Percentiles rank a stretch among this genome's conserved stretches.
These are phyloP conservation scores for Herpetomonas muscarum DNA, from an alignment of 208 protist species.

Conservation along the genomic window DNA sequence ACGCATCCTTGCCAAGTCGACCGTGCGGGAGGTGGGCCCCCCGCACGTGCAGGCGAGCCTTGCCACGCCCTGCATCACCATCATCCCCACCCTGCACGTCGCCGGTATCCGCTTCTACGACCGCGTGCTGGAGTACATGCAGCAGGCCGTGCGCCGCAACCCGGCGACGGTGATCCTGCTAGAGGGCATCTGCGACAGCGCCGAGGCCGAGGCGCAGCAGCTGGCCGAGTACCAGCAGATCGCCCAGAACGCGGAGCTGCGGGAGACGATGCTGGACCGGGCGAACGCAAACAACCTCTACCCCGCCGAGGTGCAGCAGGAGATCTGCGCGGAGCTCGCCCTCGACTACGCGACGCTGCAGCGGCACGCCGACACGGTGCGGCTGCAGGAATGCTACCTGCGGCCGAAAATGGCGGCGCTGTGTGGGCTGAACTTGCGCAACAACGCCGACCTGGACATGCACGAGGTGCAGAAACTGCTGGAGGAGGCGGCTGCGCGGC, in stretches of 20 bases:
- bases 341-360: constrained; percentile 58
- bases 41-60: constrained; percentile 34
- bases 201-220: constrained; percentile 64
- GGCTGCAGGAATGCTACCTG: constrained; percentile 88
- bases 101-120: constrained; percentile 84
- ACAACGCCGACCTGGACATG: constrained; percentile 82
- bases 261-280: constrained; percentile 52
- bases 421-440: constrained; percentile 65
- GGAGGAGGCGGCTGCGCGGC: constrained; percentile 44
- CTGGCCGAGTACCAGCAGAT: constrained; percentile 81
- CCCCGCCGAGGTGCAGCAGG: constrained; percentile 44
- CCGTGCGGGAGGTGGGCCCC: constrained; percentile 18
- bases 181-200: constrained; percentile 85
- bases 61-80: constrained; percentile 55
- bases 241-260: constrained; percentile 32
- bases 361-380: constrained; percentile 39
- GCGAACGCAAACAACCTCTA: constrained; percentile 84
- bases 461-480: constrained; percentile 72
- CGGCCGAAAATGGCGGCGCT: constrained; percentile 86
- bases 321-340: constrained; percentile 81
- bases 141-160: constrained; percentile 53
- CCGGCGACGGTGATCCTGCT: constrained; percentile 72
- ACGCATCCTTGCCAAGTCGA: constrained; percentile 49
- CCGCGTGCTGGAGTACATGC: constrained; percentile 80
- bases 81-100: constrained; percentile 86